Evolutionary conservation across 148 eudicot genomes (phyloP).

Genomic region (Vaccinium darrowii): DNA sequence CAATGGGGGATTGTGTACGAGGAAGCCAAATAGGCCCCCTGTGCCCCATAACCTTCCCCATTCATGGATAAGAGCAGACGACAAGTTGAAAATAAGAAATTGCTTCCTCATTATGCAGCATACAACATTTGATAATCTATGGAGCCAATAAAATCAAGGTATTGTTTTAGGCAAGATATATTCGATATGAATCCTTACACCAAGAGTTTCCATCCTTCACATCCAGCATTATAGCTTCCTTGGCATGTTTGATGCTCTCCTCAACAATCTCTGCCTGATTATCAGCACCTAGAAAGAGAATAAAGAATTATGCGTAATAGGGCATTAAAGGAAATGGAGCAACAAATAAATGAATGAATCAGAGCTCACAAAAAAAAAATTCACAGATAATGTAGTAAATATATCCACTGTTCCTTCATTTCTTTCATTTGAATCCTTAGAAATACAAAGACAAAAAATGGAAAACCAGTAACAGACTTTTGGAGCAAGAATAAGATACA

Average conservation of each 20-base stretch:
- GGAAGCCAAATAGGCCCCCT: background rate
- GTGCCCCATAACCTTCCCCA: background rate
- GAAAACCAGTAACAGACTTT: background rate
- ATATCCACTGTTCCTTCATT: no score
- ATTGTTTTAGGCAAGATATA: background rate
- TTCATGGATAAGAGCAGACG: background rate
- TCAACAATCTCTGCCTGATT: constrained; percentile 65
- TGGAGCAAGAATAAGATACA: background rate
- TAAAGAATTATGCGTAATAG: background rate
- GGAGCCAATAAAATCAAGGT: background rate
- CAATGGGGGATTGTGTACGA: background rate
- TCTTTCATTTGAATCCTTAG: no score
- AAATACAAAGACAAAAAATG: no score
- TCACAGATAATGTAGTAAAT: no score
- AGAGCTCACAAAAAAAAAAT: background rate
- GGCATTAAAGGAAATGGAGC: background rate
- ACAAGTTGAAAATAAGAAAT: background rate
- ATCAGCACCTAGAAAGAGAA: constrained; percentile 54
- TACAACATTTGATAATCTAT: background rate
- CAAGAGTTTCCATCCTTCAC: constrained; percentile 94
- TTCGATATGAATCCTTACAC: constrained; percentile 59
- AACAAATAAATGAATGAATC: background rate
- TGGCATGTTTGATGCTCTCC: constrained; percentile 86
- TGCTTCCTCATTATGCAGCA: background rate
- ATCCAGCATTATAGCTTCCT: constrained; percentile 83